Conservation (phyloP, 108 stramenopile genomes). For the Poteriospumella lacustris region DNA sequence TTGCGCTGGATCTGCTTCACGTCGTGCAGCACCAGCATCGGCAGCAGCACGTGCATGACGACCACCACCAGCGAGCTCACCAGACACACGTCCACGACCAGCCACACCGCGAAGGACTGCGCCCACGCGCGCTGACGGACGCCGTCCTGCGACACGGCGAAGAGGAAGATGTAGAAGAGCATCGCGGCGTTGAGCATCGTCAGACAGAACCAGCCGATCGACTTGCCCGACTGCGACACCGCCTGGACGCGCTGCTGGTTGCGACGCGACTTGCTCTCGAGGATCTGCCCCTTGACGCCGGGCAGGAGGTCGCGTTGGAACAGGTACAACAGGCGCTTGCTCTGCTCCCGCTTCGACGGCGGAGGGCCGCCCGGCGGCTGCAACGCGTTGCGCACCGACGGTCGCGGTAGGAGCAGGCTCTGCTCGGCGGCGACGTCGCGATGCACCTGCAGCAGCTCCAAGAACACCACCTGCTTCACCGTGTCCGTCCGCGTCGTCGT, state of each 20-base stretch:
- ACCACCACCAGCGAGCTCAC: background rate
- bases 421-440: too few species aligned
- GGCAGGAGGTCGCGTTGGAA: background rate
- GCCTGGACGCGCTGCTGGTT: background rate
- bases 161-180: background rate
- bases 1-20: background rate
- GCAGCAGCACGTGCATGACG: background rate
- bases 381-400: too few species aligned
- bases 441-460: too few species aligned
- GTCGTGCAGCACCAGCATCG: background rate
- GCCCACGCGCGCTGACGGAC: background rate
- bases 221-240: background rate
- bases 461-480: too few species aligned
- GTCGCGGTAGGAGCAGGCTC: too few species aligned
- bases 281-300: slow-evolving; percentile 3
- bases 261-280: background rate
- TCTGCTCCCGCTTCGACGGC: too few species aligned
- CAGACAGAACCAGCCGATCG: background rate
- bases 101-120: background rate
- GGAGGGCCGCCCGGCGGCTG: too few species aligned
- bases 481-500: too few species aligned
- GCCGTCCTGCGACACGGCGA: background rate
- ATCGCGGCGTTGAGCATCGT: background rate
- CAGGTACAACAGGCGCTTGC: background rate
- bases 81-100: background rate